Conservation (phyloP, 768 basidiomycete genomes). For the Mycena galopus region DNA sequence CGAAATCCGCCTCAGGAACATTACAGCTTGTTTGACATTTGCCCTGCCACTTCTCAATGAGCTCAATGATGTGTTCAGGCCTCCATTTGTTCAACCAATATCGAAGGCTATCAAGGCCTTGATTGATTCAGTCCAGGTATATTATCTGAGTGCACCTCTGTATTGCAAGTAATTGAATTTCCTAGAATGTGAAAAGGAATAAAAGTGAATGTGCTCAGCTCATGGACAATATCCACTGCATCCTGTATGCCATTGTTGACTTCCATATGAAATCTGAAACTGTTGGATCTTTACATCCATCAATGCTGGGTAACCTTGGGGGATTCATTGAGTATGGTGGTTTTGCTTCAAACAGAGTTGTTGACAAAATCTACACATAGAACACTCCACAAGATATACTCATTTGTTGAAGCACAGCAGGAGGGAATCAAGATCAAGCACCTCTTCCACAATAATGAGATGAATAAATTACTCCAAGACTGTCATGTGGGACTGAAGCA, state of each 20-base stretch:
- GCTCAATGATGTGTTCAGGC: background rate
- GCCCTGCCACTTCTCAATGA: background rate
- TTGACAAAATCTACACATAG: background rate
- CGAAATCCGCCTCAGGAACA: background rate
- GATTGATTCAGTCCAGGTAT: background rate
- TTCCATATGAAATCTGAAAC: slow-evolving; percentile 1
- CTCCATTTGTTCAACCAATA: background rate
- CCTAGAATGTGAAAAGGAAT: slow-evolving; percentile 2
- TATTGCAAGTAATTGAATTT: background rate
- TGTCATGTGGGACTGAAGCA: background rate
- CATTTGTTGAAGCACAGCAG: background rate
- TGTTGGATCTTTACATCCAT: background rate
- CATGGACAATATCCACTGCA: background rate
- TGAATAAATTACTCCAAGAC: background rate
- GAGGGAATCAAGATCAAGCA: background rate
- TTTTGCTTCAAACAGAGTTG: background rate
- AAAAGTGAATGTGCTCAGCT: slow-evolving; percentile 3
- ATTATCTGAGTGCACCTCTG: background rate
- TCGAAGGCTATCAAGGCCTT: background rate
- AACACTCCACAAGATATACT: background rate
- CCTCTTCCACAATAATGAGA: background rate
- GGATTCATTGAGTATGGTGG: background rate
- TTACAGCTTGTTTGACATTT: background rate
- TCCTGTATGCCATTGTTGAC: background rate
- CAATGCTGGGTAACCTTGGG: background rate